Conservation (phyloP, 768 basidiomycete genomes). For the Paxillus involutus region DNA sequence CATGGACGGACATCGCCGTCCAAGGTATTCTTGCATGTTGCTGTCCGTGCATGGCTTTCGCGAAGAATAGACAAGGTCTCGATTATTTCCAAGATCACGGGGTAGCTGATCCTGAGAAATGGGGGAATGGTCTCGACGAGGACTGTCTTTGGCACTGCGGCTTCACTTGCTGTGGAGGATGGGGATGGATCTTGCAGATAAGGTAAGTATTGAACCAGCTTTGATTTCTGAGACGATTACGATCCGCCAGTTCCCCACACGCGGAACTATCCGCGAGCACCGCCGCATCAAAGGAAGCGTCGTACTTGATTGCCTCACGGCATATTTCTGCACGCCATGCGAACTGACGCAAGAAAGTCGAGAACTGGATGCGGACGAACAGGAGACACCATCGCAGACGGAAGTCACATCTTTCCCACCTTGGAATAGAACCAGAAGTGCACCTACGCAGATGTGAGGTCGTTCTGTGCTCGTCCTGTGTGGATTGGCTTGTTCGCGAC, state of each 20-base stretch:
- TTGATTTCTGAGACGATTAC: background rate
- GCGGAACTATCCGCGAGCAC: slow-evolving; percentile 40
- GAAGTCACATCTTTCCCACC: background rate
- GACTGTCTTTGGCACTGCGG: slow-evolving; percentile 17
- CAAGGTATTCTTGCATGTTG: slow-evolving; percentile 25
- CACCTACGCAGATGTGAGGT: background rate
- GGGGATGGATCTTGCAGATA: slow-evolving; percentile 5
- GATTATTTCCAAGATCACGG: slow-evolving; percentile 31
- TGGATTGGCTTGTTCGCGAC: no score
- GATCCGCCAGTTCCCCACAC: slow-evolving; percentile 29
- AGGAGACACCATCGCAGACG: background rate
- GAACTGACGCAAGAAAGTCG: slow-evolving; percentile 47
- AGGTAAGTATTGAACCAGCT: background rate
- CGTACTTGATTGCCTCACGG: slow-evolving; percentile 41
- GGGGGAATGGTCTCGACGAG: slow-evolving; percentile 18
- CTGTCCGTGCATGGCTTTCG: slow-evolving; percentile 40
- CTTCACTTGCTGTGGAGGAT: slow-evolving; percentile 1
- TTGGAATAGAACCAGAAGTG: background rate
- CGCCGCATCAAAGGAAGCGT: slow-evolving; percentile 49
- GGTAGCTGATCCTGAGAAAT: slow-evolving; percentile 36
- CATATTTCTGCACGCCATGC: slow-evolving; percentile 47
- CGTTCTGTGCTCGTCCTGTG: no score
- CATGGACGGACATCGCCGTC: no score
- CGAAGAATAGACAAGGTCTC: slow-evolving; percentile 35
- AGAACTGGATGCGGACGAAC: slow-evolving; percentile 48